Base-by-base conservation (phyloP, 495 filamentous ascomycete species). In the Rhizodiscina lignyota region DNA sequence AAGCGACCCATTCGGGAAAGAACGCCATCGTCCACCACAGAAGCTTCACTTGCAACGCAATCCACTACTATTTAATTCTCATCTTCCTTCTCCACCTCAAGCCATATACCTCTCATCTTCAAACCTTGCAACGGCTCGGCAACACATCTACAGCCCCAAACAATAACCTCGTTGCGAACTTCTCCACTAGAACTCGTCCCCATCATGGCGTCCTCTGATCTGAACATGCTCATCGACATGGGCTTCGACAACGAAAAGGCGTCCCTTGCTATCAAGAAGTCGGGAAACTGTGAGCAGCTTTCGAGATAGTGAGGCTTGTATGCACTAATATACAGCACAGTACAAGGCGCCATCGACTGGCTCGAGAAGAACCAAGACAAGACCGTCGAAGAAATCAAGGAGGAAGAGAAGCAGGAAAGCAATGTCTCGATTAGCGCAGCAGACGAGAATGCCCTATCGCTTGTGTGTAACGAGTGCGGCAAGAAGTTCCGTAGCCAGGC, bases 341-440 rank as follows among this genome's bases (percentile, higher is more conserved):
- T 94, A 36, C 75, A 86, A 53, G 79, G 76, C 45, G 87, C 87
- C 37, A 61, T 97, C 37, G 80, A 89, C 56, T 97, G 91, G 89
- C 70, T 97, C 6, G 89, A 92, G 50, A 63, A 74, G 44, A 92
- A 85, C 43, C 73, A 89, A 51, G 82, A 89, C 55, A 87, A 74
- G 47, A 60, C 78, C 1, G 46, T 86, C 21, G 83, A 92, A 11
- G 76, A 87, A 46, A 72, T 94, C 39, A 65, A 77, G 37, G 64
- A 56, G 18, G 72, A 73, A 32, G 70, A 74, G 30, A 67, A 66
- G 20, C 64, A 56, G 12, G 61, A 59, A 21, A 48, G 66, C 10
- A 15, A 30, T 1, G 16, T 17, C 20, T 26, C 12, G 11, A 34
- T 5, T 13, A 36, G 5, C n/a, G 60, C 56, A 13, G 54, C 64